Evolutionary conservation across 495 filamentous ascomycete genomes (phyloP).

Genomic region (Gamarada debralockiae): DNA sequence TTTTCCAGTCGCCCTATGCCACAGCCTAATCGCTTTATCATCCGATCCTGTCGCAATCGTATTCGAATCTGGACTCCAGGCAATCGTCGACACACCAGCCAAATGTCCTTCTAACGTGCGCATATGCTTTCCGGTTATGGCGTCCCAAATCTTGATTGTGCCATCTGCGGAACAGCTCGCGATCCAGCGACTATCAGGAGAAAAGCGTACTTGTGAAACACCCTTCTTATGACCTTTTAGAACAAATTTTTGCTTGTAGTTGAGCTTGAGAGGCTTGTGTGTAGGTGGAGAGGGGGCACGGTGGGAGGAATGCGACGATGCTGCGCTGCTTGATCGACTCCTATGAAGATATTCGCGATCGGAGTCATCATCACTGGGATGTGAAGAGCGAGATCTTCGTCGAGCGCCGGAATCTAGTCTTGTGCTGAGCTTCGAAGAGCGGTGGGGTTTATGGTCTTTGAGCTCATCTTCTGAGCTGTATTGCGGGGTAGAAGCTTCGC

Average conservation of each 20-base stretch:
- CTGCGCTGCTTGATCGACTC: constrained; percentile 12
- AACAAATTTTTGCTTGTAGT: constrained; percentile 59
- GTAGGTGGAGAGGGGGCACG: constrained; percentile 23
- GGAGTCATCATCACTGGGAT: constrained; percentile 24
- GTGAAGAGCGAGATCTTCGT: constrained; percentile 31
- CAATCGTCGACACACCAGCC: constrained; percentile 83
- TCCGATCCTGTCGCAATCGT: constrained; percentile 88
- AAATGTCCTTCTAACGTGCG: constrained; percentile 92
- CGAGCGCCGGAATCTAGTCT: constrained; percentile 15
- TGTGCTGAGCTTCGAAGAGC: constrained; percentile 3
- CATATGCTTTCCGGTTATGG: constrained; percentile 67
- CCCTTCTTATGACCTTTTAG: constrained; percentile 73
- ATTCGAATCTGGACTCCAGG: constrained; percentile 85
- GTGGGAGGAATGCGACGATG: constrained; percentile 30
- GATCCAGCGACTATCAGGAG: constrained; percentile 83
- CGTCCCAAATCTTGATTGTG: constrained; percentile 88
- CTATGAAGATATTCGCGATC: constrained; percentile 22
- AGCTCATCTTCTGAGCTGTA: constrained; percentile 53
- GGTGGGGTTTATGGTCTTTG: constrained; percentile 22
- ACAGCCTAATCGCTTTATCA: constrained; percentile 92
- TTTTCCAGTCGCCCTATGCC: constrained; percentile 75
- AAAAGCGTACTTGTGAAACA: constrained; percentile 85
- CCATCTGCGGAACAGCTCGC: constrained; percentile 87
- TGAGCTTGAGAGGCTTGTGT: constrained; percentile 31
- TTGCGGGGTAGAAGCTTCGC: constrained; percentile 28